These are phyloP conservation scores for Excoecaria agallocha DNA, from an alignment of 345 rosid species.

Conservation along the genomic window DNA sequence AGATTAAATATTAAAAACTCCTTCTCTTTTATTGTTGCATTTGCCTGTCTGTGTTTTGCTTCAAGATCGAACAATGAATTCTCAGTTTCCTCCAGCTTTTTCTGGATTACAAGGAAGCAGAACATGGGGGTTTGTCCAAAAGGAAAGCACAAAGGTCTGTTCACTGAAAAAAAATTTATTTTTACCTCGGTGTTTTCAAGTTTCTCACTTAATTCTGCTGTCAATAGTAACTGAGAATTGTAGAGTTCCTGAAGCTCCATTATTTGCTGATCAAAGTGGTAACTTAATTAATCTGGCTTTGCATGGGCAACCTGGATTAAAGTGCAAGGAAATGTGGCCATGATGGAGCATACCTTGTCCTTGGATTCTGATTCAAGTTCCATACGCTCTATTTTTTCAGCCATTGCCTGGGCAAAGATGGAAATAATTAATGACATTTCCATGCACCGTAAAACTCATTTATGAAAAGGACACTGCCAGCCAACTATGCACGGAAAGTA, in stretches of 20 bases:
- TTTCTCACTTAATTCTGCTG: slow-evolving; percentile 67
- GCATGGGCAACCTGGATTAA: slow-evolving; percentile 8
- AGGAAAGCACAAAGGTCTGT: slow-evolving; percentile 1
- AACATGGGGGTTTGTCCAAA: slow-evolving; percentile 18
- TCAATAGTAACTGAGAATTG: slow-evolving; percentile 69
- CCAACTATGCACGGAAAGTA: slow-evolving; percentile 13
- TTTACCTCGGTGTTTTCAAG: slow-evolving; percentile 87
- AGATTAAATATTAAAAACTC: slow-evolving; percentile 85
- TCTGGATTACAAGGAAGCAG: slow-evolving; percentile 43
- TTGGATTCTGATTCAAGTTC: slow-evolving; percentile 80
- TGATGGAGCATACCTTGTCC: slow-evolving; percentile 57
- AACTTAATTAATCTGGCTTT: slow-evolving; percentile 2
- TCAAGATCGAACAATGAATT: slow-evolving; percentile 74
- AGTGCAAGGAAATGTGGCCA: not conserved
- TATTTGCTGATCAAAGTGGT: slow-evolving; percentile 54
- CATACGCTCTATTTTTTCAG: slow-evolving; percentile 93
- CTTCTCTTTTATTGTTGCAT: slow-evolving; percentile 85
- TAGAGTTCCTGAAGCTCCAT: slow-evolving; percentile 85
- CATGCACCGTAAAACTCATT: slow-evolving; percentile 5
- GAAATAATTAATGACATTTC: slow-evolving; percentile 16
- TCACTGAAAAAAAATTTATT: slow-evolving; percentile 2
- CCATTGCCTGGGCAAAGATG: slow-evolving; percentile 67
- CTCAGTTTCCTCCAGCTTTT: slow-evolving; percentile 86
- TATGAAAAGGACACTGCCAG: not conserved
- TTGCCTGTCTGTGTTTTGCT: slow-evolving; percentile 91